Evolutionary conservation across 768 basidiomycete genomes (phyloP), one percentile per base, ranked within the genome.

Genomic region (Peribolospora baueri): DNA sequence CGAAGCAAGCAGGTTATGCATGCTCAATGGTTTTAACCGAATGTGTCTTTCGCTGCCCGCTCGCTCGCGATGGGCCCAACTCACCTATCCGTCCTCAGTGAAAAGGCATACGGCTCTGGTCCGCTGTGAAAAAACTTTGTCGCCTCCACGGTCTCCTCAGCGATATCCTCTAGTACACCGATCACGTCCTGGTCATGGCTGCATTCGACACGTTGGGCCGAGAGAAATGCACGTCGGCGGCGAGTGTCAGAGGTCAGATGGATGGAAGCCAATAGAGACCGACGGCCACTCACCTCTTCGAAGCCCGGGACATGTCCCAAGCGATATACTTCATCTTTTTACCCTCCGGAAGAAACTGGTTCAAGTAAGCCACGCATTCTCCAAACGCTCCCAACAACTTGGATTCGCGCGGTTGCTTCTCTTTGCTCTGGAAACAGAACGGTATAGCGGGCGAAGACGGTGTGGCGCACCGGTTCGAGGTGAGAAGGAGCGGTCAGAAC

Each of bases 121-220:
- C 90, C 90, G 2, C 88, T 82, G 65, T 97, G 93, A 68, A 97
- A 98, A 70, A 97, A 91, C 4, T 82, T 77, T 0, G 91, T 95
- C 69, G 78, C 77, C 63, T 84, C 79, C 56, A 97, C 80, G 1
- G 81, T 81, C 64, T 93, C 86, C 65, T 97, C 87, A 0, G 90
- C 93, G 48, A 91, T 75, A 60, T 95, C 90, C 65, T 93, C 87
- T 41, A 95, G 71, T 56, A 88, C 86, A 57, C 85, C 83, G 61
- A 93, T 93, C 7, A 95, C 88, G 62, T 95, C 91, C 64, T 87
- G 84, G 5, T 82, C 86, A 64, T 88, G 90, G 70, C 87, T 91
- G 46, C 1, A 43, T n/a, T n/a, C 11, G 43, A 10, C 42, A 38
- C 42, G 53, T 58, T 39, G 36, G 39, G 58, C 43, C 45, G 46